Conservation (phyloP, 176 grass and related monocot species). For the Urochloa ruziziensis region DNA sequence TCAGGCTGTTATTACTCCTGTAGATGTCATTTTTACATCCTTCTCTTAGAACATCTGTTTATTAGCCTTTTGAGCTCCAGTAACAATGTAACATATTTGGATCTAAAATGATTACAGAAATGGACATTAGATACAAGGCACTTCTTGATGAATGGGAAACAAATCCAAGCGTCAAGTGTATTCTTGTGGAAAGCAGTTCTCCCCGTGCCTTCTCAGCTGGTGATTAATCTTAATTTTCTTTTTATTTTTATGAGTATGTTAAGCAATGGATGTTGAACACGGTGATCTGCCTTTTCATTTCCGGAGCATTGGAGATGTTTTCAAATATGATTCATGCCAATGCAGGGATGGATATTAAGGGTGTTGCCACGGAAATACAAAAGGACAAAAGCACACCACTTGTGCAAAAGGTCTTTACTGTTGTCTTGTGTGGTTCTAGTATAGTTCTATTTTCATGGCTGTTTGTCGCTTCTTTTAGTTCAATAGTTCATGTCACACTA, state of each 20-base stretch:
- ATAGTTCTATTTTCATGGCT: neutral
- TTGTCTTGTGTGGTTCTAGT: constrained; percentile 18
- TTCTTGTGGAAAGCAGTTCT: constrained; percentile 91
- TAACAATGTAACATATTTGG: constrained; percentile 20
- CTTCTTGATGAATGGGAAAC: constrained; percentile 92
- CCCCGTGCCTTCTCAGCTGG: constrained; percentile 92
- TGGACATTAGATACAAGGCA: constrained; percentile 80
- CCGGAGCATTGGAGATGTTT: constrained; percentile 55
- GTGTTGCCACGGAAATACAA: constrained; percentile 85
- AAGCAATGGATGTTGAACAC: constrained; percentile 1
- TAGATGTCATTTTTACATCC: neutral
- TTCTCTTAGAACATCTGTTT: neutral
- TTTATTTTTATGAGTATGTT: neutral
- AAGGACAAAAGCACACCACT: constrained; percentile 81
- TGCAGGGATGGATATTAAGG: constrained; percentile 99
- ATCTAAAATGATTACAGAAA: constrained; percentile 55
- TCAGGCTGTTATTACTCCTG: neutral
- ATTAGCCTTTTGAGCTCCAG: neutral
- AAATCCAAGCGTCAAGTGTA: constrained; percentile 77
- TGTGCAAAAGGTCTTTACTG: constrained; percentile 81
- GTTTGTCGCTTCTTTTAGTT: neutral
- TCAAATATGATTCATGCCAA: constrained; percentile 65
- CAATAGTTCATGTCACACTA: constrained; percentile 4
- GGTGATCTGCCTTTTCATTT: constrained; percentile 34
- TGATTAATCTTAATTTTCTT: constrained; percentile 28